Percentiles rank a stretch among this genome's conserved stretches.
Conservation (phyloP, 192 early-diverging fungal genomes). For the Linnemannia zychae region DNA sequence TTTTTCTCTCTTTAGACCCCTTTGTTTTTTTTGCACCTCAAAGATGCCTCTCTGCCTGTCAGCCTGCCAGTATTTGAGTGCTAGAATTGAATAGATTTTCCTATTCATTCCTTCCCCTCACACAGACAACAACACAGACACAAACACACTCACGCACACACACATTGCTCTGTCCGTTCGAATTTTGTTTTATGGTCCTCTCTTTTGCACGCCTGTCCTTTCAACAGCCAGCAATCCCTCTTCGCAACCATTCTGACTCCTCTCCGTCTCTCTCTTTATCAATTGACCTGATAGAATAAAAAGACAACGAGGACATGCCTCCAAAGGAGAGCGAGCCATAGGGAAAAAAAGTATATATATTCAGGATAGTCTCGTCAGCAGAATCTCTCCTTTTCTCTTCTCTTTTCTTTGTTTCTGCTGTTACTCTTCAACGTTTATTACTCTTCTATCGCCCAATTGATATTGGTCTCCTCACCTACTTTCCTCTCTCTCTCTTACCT, state of each 20-base stretch:
- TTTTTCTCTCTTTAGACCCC: background rate
- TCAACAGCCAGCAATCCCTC: background rate
- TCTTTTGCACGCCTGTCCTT: background rate
- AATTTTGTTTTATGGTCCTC: background rate
- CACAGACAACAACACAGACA: background rate
- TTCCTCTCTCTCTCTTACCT: background rate
- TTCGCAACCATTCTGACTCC: slow-evolving; percentile 2
- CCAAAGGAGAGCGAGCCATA: background rate
- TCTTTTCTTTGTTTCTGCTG: background rate
- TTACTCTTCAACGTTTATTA: background rate
- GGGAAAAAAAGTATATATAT: background rate
- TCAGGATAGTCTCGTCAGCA: background rate
- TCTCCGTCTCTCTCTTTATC: background rate
- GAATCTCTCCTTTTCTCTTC: background rate
- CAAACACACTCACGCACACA: background rate
- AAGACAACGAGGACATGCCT: background rate
- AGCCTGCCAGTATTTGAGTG: background rate
- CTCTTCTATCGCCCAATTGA: background rate
- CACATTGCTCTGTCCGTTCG: background rate
- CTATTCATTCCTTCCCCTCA: background rate
- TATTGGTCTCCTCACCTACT: background rate
- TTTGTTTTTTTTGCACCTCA: background rate
- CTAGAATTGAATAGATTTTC: background rate
- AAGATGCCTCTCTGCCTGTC: background rate
- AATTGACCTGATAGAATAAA: background rate